phyloP scores from a whole-genome alignment of 1,284 basidiomycete genomes.

The Athelia sp. region DNA sequence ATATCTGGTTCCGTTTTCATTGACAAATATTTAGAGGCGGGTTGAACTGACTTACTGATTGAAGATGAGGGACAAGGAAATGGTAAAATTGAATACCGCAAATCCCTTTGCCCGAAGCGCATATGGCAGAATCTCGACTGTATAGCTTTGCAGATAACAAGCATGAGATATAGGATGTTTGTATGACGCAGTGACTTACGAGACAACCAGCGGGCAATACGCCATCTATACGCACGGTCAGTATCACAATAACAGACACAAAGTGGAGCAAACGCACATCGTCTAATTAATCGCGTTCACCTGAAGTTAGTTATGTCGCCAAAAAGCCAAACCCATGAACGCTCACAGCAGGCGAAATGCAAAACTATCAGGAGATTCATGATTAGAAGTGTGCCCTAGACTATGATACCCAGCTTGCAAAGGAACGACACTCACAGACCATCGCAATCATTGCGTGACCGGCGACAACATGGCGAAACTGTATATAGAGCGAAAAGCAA shows the following conservation, averaged over 20 bases:
- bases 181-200: conserved; percentile 16
- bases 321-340: too few relatives aligned
- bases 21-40: background rate
- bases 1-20: conserved; percentile 18
- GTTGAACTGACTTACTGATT: conserved; percentile 53
- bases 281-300: conserved; percentile 14
- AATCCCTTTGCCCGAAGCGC: conserved; percentile 60
- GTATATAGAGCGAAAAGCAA: conserved; percentile 33
- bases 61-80: conserved; percentile 43
- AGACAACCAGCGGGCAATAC: conserved; percentile 52
- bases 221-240: conserved; percentile 41
- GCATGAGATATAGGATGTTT: background rate
- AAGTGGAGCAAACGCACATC: conserved; percentile 18
- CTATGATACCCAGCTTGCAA: conserved; percentile 18
- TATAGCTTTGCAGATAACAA: conserved; percentile 29
- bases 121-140: conserved; percentile 55
- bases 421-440: conserved; percentile 35
- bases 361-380: conserved; percentile 21
- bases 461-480: conserved; percentile 25
- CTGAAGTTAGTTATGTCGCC: too few relatives aligned
- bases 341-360: conserved; percentile 38
- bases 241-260: too few relatives aligned
- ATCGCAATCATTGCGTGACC: conserved; percentile 44
- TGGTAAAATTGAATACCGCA: conserved; percentile 52
- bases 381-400: too few relatives aligned